Evolutionary conservation across 1,284 basidiomycete species (phyloP).

Genomic region (Leccinum fuscescens): DNA sequence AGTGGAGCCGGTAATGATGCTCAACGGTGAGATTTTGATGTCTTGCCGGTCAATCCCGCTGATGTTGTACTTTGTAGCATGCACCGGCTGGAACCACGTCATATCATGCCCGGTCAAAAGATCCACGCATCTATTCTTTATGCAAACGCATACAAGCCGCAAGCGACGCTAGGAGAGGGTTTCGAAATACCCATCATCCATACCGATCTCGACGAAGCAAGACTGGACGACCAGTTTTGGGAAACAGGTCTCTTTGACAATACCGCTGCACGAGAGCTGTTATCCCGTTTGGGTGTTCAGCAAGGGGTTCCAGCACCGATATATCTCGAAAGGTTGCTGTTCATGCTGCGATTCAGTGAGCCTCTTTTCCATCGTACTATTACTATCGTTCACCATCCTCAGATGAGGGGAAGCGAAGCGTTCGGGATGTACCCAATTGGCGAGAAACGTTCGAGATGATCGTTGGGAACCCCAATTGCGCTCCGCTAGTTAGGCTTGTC

Average conservation of each 20-base stretch:
- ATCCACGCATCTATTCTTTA: too few species aligned
- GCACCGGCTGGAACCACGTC: too few species aligned
- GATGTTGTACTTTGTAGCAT: not conserved
- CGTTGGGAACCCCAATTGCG: constrained; percentile 7
- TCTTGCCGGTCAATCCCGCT: not conserved
- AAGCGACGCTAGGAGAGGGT: too few species aligned
- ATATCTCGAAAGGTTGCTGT: constrained; percentile 28
- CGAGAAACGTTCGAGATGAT: constrained; percentile 7
- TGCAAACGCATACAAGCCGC: too few species aligned
- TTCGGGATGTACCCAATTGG: constrained; percentile 17
- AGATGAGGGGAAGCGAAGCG: constrained; percentile 26
- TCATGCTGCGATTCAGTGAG: constrained; percentile 30
- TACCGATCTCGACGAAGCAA: too few species aligned
- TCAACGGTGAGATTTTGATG: constrained; percentile 13
- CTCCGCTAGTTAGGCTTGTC: constrained; percentile 21
- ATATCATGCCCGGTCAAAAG: too few species aligned
- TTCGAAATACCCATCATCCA: too few species aligned
- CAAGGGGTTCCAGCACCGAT: constrained; percentile 14
- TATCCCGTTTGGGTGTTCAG: constrained; percentile 8
- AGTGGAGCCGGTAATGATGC: constrained; percentile 12
- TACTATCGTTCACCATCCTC: not conserved
- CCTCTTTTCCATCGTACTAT: not conserved
- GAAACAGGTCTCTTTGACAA: not conserved
- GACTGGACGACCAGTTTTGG: too few species aligned
- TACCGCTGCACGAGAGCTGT: constrained; percentile 14